Conservation (phyloP, 2,329 filamentous ascomycete species). For the Arthrobotrys entomopaga region DNA sequence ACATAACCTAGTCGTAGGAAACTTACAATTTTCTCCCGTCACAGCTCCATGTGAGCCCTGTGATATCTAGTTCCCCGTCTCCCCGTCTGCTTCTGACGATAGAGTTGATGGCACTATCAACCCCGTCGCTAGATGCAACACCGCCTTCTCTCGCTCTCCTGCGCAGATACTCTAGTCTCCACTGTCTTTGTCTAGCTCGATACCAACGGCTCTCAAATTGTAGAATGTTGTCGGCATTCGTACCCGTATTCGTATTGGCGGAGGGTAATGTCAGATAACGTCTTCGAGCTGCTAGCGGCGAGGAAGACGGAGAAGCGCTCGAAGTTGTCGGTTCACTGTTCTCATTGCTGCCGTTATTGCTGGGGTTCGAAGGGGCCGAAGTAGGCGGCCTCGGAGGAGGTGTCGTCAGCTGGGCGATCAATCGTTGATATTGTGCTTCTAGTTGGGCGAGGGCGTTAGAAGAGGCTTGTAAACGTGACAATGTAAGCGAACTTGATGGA, state of each 20-base stretch:
- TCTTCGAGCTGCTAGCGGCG: constrained; percentile 44
- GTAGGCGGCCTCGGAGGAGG: constrained; percentile 50
- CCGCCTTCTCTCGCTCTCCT: constrained; percentile 40
- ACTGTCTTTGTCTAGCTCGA: constrained; percentile 55
- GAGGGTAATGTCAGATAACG: constrained; percentile 52
- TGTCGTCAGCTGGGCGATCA: constrained; percentile 46
- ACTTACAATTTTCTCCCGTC: constrained; percentile 59
- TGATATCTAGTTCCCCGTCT: constrained; percentile 59
- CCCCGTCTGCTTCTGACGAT: constrained; percentile 47
- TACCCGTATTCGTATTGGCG: constrained; percentile 49
- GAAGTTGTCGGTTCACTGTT: too few relatives aligned
- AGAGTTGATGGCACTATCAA: constrained; percentile 34
- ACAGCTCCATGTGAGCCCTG: constrained; percentile 58
- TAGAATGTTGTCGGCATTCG: constrained; percentile 55
- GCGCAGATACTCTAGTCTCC: constrained; percentile 52
- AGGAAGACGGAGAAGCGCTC: constrained; percentile 18
- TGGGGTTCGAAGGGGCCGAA: constrained; percentile 34
- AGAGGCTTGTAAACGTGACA: constrained; percentile 52
- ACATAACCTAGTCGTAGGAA: not conserved
- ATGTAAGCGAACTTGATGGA: constrained; percentile 41
- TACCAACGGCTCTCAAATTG: constrained; percentile 57
- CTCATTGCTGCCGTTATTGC: constrained; percentile 22
- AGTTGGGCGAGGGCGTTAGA: constrained; percentile 48
- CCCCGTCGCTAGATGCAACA: constrained; percentile 21
- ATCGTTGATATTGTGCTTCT: constrained; percentile 54